Evolutionary conservation across 495 filamentous ascomycete species (phyloP).

Genomic region (Penicillium lividum): DNA sequence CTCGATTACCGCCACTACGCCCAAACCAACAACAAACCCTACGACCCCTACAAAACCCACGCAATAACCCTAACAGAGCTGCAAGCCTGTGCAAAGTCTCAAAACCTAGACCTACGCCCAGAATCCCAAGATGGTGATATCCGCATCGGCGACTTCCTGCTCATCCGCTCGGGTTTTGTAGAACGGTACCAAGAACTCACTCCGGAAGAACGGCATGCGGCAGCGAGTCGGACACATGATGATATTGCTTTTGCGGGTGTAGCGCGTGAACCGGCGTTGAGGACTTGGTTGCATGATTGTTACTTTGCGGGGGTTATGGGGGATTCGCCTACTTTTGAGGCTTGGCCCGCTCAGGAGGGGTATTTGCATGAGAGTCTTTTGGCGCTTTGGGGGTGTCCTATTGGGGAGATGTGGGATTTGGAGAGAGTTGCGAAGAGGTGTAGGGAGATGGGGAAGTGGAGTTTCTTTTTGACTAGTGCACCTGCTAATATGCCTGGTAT

Average conservation of each 20-base stretch:
- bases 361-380: conserved; percentile 64
- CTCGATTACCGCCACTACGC: conserved; percentile 52
- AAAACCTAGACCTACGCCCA: conserved; percentile 44
- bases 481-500: conserved; percentile 57
- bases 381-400: conserved; percentile 62
- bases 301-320: conserved; percentile 66
- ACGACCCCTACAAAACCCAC: conserved; percentile 60
- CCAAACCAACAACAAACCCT: conserved; percentile 39
- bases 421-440: conserved; percentile 51
- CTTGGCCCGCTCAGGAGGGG: conserved; percentile 56
- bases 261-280: conserved; percentile 55
- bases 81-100: conserved; percentile 54
- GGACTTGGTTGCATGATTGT: conserved; percentile 66
- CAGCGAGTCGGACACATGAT: conserved; percentile 44
- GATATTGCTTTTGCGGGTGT: conserved; percentile 56
- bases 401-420: conserved; percentile 64
- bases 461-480: conserved; percentile 66
- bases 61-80: conserved; percentile 62
- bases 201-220: conserved; percentile 38
- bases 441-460: conserved; percentile 57
- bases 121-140: conserved; percentile 59
- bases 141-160: conserved; percentile 64
- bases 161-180: conserved; percentile 67
- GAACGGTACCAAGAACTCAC: conserved; percentile 51
- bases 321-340: conserved; percentile 62